Percentiles rank a stretch among this genome's conserved stretches.
phyloP scores from a whole-genome alignment of 768 basidiomycete species.

The Lepiota brunneoincarnata region DNA sequence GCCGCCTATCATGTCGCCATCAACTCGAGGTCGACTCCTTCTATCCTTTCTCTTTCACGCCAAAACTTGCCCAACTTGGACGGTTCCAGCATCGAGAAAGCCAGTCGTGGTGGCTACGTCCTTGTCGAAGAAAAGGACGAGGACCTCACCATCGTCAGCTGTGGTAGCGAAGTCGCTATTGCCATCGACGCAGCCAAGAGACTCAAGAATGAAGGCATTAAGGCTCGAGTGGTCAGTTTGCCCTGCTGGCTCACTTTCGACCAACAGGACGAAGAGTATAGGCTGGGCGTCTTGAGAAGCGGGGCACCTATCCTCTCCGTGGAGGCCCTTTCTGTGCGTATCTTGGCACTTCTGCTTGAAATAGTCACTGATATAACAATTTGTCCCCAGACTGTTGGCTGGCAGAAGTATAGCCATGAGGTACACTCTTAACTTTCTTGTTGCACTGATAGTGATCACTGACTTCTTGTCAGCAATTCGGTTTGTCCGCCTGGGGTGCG shows the following conservation, averaged over 20 bases:
- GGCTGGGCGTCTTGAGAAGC: constrained; percentile 79
- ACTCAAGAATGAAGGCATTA: constrained; percentile 75
- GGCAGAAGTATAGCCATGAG: constrained; percentile 90
- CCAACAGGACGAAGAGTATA: constrained; percentile 76
- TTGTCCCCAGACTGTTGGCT: constrained; percentile 61
- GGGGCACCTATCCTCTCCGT: constrained; percentile 89
- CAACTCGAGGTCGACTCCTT: constrained; percentile 73
- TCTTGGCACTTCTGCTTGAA: not conserved
- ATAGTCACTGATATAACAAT: constrained; percentile 8
- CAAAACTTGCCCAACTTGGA: constrained; percentile 94
- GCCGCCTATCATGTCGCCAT: constrained; percentile 85
- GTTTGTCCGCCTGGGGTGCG: constrained; percentile 76
- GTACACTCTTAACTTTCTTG: constrained; percentile 20
- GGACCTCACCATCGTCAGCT: constrained; percentile 86
- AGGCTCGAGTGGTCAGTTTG: constrained; percentile 79
- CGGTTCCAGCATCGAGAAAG: constrained; percentile 81
- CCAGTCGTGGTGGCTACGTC: constrained; percentile 85
- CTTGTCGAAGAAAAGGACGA: constrained; percentile 77
- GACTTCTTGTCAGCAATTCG: constrained; percentile 54
- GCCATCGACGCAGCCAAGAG: constrained; percentile 83
- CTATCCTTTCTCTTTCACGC: constrained; percentile 78
- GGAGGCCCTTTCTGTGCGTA: constrained; percentile 65
- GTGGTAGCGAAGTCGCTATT: constrained; percentile 87
- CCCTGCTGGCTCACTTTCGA: constrained; percentile 92
- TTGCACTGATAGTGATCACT: constrained; percentile 8